Conservation (phyloP, 805 yeast genomes). For the Priceomyces castillae region DNA sequence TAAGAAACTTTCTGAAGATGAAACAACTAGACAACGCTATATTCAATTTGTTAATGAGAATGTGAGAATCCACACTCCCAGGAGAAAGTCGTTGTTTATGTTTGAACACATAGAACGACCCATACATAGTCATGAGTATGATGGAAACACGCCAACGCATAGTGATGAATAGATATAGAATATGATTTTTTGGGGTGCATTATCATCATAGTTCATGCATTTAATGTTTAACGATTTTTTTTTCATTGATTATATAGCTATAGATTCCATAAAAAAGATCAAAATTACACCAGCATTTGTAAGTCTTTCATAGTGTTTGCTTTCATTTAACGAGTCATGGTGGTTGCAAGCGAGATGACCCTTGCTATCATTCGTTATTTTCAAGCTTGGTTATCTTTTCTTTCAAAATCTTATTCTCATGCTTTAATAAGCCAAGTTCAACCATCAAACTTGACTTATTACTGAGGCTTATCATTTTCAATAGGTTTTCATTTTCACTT, state of each 20-base stretch:
- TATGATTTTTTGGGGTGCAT: not conserved
- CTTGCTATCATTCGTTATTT: constrained; percentile 2
- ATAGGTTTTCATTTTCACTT: constrained; percentile 67
- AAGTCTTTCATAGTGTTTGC: too few species aligned
- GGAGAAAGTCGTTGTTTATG: constrained; percentile 15
- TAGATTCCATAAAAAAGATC: not conserved
- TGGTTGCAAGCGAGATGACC: too few species aligned
- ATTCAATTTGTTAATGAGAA: constrained; percentile 11
- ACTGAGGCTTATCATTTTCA: constrained; percentile 72
- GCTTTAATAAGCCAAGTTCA: constrained; percentile 59
- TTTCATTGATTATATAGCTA: not conserved
- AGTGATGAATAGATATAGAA: not conserved
- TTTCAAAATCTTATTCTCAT: constrained; percentile 15
- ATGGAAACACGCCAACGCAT: not conserved
- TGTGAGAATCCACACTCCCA: constrained; percentile 14
- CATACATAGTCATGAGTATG: constrained; percentile 6
- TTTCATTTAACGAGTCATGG: too few species aligned
- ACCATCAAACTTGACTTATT: constrained; percentile 68
- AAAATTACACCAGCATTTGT: too few species aligned
- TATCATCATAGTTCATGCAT: not conserved
- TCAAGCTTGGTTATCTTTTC: constrained; percentile 9
- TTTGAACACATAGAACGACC: constrained; percentile 16
- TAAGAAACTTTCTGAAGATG: not conserved
- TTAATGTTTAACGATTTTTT: not conserved
- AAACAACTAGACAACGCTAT: constrained; percentile 5